A percentile compares a stretch with the other conserved stretches of the same genome.
Evolutionary conservation across 257 asterid species (phyloP).

Genomic region (Solanum dulcamara): DNA sequence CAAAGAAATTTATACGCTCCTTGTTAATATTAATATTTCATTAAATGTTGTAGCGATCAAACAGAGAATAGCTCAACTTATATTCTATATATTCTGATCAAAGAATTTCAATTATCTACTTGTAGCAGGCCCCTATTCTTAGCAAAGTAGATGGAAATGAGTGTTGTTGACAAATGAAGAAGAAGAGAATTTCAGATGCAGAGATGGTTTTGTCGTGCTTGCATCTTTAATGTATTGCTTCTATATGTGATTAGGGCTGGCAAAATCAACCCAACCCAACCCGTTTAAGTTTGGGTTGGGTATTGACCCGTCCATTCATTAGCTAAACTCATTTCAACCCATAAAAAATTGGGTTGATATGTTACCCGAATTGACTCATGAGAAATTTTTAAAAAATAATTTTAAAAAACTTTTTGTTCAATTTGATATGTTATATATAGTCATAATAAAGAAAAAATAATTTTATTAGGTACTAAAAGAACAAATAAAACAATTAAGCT

Average conservation of each 20-base stretch:
- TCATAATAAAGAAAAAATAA: too few relatives aligned
- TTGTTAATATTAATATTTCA: neutral
- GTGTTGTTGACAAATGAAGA: neutral
- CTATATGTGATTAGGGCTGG: neutral
- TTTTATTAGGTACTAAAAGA: too few relatives aligned
- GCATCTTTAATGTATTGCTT: neutral
- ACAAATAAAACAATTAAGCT: too few relatives aligned
- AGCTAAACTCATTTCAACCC: too few relatives aligned
- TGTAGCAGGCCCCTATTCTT: neutral
- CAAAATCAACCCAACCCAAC: too few relatives aligned
- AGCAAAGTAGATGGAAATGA: neutral
- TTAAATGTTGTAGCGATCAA: neutral
- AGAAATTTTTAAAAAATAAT: too few relatives aligned
- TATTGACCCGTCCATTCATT: too few relatives aligned
- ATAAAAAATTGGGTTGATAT: too few relatives aligned
- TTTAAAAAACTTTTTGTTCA: too few relatives aligned
- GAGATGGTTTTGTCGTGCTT: neutral
- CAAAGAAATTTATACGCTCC: neutral
- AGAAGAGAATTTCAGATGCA: neutral
- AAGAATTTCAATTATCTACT: neutral
- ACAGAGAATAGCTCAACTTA: neutral
- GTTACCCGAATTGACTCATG: too few relatives aligned
- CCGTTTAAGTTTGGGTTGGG: too few relatives aligned
- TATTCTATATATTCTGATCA: neutral
- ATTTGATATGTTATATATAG: too few relatives aligned